Percentiles rank a stretch among this genome's conserved stretches.
Conservation (phyloP, 108 stramenopile species). For the Aurantiochytrium sp. region DNA sequence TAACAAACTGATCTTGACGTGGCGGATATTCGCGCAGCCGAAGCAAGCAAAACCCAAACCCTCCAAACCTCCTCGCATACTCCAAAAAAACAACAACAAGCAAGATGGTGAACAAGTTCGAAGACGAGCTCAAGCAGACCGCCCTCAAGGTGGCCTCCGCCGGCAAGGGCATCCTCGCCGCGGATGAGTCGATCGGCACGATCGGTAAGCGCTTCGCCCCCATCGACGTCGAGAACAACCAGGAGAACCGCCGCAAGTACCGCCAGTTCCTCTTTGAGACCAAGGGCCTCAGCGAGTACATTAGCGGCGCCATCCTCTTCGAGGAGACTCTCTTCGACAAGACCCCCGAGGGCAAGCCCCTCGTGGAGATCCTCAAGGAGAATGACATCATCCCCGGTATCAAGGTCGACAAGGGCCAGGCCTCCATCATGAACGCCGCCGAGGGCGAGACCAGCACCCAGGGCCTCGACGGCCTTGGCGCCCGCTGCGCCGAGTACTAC, state of each 20-base stretch:
- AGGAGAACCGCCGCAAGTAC: constrained; percentile 72
- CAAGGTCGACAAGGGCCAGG: constrained; percentile 51
- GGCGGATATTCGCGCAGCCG: neutral
- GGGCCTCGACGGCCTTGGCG: constrained; percentile 72
- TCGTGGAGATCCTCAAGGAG: constrained; percentile 62
- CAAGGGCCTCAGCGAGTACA: constrained; percentile 56
- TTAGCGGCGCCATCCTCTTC: constrained; percentile 77
- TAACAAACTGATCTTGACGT: neutral
- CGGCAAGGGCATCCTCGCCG: constrained; percentile 66
- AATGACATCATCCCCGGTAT: constrained; percentile 77
- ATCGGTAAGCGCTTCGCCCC: constrained; percentile 66
- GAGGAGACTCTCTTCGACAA: constrained; percentile 79
- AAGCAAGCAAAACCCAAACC: neutral
- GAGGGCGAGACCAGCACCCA: constrained; percentile 77
- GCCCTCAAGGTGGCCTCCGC: constrained; percentile 32
- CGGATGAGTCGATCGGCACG: constrained; percentile 74
- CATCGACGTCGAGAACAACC: constrained; percentile 67
- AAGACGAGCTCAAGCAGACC: neutral
- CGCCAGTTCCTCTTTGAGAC: constrained; percentile 71
- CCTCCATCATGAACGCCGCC: constrained; percentile 20
- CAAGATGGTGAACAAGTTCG: neutral
- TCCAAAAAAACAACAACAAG: neutral
- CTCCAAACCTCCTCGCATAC: neutral
- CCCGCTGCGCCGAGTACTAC: constrained; percentile 74
- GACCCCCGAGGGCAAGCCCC: constrained; percentile 58